Conservation (phyloP, 495 filamentous ascomycete genomes). For the Letharia lupina region DNA sequence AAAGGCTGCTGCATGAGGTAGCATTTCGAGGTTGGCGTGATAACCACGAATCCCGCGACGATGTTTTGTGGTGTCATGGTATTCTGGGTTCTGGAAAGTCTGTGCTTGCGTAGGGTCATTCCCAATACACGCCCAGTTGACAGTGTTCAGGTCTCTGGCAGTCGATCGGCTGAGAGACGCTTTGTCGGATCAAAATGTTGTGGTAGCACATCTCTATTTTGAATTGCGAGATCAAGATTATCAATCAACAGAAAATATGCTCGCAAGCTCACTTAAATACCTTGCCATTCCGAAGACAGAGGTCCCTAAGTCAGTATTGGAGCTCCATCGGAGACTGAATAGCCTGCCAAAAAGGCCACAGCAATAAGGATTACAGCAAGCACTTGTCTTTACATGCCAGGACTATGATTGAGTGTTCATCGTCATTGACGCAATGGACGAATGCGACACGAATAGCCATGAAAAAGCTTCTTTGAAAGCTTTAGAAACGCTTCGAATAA, state of each 20-base stretch:
- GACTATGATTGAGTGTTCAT: slow-evolving; percentile 5
- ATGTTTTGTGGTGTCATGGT: slow-evolving; percentile 13
- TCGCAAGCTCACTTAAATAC: slow-evolving; percentile 9
- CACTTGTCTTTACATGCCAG: neutral
- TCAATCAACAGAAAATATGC: neutral
- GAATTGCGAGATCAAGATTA: slow-evolving; percentile 1
- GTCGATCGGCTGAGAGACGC: slow-evolving; percentile 4
- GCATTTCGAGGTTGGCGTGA: slow-evolving; percentile 13
- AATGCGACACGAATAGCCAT: slow-evolving; percentile 23
- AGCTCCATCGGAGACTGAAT: slow-evolving; percentile 5
- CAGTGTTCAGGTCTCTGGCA: slow-evolving; percentile 1
- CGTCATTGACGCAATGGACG: slow-evolving; percentile 26
- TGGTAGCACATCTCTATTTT: slow-evolving; percentile 9
- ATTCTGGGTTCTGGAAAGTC: slow-evolving; percentile 20
- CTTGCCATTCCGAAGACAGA: neutral
- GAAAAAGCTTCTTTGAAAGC: slow-evolving; percentile 14
- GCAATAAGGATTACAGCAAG: neutral
- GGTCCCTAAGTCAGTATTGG: slow-evolving; percentile 1
- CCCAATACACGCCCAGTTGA: neutral
- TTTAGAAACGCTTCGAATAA: slow-evolving; percentile 11
- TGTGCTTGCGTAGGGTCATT: slow-evolving; percentile 9
- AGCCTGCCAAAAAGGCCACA: neutral
- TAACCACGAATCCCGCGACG: neutral
- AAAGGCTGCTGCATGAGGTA: slow-evolving; percentile 14
- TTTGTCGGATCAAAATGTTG: neutral